Conservation (phyloP, 441 rosid species). For the Gossypium trilobum region DNA sequence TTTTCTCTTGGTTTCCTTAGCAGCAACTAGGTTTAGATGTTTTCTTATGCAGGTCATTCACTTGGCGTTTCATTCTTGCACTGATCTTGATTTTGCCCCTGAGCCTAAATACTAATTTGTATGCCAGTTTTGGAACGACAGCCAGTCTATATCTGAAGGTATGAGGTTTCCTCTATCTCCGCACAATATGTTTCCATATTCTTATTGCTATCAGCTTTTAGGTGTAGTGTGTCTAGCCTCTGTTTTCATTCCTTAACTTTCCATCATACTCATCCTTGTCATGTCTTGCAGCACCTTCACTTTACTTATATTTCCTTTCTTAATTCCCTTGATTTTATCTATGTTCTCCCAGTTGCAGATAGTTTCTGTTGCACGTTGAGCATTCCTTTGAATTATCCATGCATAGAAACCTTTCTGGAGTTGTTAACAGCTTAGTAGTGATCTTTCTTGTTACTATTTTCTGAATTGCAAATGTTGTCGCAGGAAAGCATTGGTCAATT, state of each 20-base stretch:
- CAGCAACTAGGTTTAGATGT: conserved; percentile 43
- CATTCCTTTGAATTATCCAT: conserved; percentile 14
- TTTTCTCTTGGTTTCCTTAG: conserved; percentile 26
- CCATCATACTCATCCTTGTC: background rate
- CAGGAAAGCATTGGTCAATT: conserved; percentile 35
- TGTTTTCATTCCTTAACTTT: conserved; percentile 1
- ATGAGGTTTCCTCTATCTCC: conserved; percentile 21
- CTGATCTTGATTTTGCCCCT: conserved; percentile 21
- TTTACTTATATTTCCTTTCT: background rate
- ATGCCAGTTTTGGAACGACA: conserved; percentile 27
- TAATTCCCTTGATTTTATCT: conserved; percentile 4
- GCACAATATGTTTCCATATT: background rate
- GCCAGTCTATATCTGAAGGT: conserved; percentile 30
- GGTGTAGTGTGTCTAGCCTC: background rate
- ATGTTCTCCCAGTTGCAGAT: conserved; percentile 1
- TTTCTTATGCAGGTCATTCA: conserved; percentile 53
- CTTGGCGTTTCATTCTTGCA: conserved; percentile 23
- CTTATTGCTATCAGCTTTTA: background rate
- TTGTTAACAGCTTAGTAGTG: conserved; percentile 24
- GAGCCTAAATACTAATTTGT: conserved; percentile 18
- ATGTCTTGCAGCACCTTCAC: background rate
- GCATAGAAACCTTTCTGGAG: conserved; percentile 20
- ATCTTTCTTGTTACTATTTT: conserved; percentile 20
- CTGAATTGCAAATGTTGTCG: conserved; percentile 42
- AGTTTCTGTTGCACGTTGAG: background rate